Evolutionary conservation across 176 grass and related monocot genomes (phyloP).

Genomic region (Rhipidocladum racemiflorum): DNA sequence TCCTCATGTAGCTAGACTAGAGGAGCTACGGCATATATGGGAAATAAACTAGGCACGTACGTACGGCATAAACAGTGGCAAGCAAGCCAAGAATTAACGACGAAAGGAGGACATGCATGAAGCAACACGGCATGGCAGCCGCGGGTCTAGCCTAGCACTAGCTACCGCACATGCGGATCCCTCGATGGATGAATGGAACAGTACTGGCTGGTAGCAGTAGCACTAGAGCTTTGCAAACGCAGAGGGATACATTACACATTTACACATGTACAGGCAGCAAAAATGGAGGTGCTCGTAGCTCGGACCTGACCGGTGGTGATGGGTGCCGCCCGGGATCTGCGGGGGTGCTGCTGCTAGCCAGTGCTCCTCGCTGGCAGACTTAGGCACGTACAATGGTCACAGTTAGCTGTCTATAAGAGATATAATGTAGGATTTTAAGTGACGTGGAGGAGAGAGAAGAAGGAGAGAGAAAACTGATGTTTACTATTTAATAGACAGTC

Average conservation of each 20-base stretch:
- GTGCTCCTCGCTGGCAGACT: not conserved
- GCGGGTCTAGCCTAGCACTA: not conserved
- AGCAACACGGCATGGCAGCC: conserved; percentile 28
- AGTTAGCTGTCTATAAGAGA: no score
- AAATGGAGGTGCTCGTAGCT: not conserved
- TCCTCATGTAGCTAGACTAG: no score
- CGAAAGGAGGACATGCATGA: not conserved
- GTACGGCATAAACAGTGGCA: not conserved
- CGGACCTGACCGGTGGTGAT: conserved; percentile 9
- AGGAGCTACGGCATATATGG: no score
- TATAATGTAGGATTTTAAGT: no score
- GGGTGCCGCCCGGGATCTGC: conserved; percentile 31
- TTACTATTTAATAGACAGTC: no score
- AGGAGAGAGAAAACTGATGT: no score
- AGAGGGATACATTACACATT: not conserved
- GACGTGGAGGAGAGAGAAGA: no score
- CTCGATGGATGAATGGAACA: not conserved
- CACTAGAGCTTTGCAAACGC: not conserved
- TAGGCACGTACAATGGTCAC: no score
- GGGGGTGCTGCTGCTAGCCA: not conserved
- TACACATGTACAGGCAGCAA: not conserved
- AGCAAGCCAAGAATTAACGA: not conserved
- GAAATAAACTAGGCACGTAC: no score
- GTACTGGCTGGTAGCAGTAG: not conserved
- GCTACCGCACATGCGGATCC: not conserved